Conservation (phyloP, 2,329 filamentous ascomycete species). For the Xylariaceae sp. region DNA sequence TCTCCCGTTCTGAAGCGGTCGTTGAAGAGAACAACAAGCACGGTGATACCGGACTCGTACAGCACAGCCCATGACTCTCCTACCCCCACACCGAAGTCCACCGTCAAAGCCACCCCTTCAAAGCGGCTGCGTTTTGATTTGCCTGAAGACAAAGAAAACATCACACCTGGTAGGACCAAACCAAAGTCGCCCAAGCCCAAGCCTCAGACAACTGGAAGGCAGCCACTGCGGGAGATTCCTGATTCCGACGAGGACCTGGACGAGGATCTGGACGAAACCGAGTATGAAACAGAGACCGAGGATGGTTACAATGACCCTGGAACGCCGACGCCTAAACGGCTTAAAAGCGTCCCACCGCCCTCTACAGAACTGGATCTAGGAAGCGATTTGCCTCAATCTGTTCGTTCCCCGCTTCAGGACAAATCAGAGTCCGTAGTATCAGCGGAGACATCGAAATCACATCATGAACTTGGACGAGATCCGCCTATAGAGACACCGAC, state of each 20-base stretch:
- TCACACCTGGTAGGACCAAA: conserved; percentile 29
- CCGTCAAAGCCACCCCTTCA: conserved; percentile 18
- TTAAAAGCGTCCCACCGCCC: neutral
- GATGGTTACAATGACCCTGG: conserved; percentile 14
- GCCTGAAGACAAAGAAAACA: conserved; percentile 31
- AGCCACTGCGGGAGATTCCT: conserved; percentile 26
- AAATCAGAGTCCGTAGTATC: conserved; percentile 17
- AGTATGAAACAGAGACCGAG: conserved; percentile 22
- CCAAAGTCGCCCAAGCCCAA: conserved; percentile 28
- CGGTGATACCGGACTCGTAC: conserved; percentile 28
- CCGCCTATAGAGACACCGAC: neutral
- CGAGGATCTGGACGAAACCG: conserved; percentile 20
- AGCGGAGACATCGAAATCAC: conserved; percentile 8
- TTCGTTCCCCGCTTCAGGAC: conserved; percentile 16
- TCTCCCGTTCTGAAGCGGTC: conserved; percentile 20
- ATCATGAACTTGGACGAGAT: conserved; percentile 5
- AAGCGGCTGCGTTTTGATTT: conserved; percentile 27
- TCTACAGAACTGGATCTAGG: conserved; percentile 2
- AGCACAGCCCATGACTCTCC: conserved; percentile 25
- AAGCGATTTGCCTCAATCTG: conserved; percentile 15
- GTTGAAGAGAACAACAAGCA: conserved; percentile 19
- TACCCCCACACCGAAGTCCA: conserved; percentile 19
- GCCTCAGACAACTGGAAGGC: conserved; percentile 17
- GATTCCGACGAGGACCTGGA: conserved; percentile 26
- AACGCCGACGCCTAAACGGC: conserved; percentile 12